phyloP scores from a whole-genome alignment of 2,329 filamentous ascomycete genomes.

The Botrytis deweyae region DNA sequence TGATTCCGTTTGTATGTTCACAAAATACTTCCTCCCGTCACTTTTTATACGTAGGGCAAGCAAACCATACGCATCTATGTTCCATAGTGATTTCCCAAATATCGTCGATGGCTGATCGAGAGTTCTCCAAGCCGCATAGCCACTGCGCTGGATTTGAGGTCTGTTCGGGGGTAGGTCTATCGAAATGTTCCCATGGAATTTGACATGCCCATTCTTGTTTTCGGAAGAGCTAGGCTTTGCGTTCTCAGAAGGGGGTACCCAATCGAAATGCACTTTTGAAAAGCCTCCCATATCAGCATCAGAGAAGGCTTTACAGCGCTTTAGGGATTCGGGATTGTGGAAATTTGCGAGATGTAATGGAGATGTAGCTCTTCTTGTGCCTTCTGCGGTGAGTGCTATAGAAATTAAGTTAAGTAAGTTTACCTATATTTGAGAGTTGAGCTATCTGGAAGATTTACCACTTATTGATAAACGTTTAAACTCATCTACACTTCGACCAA shows the following conservation, averaged over 20 bases:
- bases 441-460: constrained; percentile 43
- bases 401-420: constrained; percentile 23
- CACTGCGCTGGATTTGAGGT: constrained; percentile 73
- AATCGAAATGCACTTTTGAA: constrained; percentile 70
- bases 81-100: constrained; percentile 85
- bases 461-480: constrained; percentile 56
- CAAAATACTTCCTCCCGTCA: constrained; percentile 87
- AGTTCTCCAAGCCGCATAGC: constrained; percentile 90
- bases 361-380: constrained; percentile 61
- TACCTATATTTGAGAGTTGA: constrained; percentile 23
- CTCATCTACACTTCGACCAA: constrained; percentile 59
- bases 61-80: constrained; percentile 85
- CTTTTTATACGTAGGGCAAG: constrained; percentile 86
- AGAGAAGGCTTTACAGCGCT: constrained; percentile 73
- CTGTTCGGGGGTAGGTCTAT: constrained; percentile 74
- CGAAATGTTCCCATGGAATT: constrained; percentile 87
- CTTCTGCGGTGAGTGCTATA: constrained; percentile 67
- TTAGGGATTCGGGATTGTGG: constrained; percentile 47
- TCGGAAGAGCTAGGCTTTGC: constrained; percentile 32
- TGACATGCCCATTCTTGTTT: constrained; percentile 57
- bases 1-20: constrained; percentile 93
- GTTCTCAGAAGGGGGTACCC: constrained; percentile 32
- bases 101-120: constrained; percentile 71
- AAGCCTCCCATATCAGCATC: constrained; percentile 85
- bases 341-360: constrained; percentile 68